These are phyloP conservation scores for Diaporthe batatas DNA, from an alignment of 2,329 filamentous ascomycete species.

Conservation along the genomic window DNA sequence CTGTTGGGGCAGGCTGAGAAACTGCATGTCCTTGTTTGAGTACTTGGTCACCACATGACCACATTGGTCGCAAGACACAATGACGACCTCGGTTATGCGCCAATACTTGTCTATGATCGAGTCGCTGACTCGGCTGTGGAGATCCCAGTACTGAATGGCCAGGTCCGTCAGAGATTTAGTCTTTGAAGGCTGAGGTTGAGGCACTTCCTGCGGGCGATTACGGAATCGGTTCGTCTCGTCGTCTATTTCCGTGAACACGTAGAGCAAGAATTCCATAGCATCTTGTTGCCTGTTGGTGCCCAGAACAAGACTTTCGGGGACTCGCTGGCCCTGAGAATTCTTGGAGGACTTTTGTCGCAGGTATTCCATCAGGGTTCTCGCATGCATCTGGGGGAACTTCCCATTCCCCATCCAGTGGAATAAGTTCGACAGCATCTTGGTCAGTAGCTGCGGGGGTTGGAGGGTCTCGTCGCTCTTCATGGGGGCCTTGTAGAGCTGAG, in stretches of 20 bases:
- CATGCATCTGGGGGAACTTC: slow-evolving; percentile 64
- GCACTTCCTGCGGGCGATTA: slow-evolving; percentile 52
- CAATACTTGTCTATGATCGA: slow-evolving; percentile 87
- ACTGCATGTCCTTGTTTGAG: slow-evolving; percentile 67
- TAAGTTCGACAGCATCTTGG: slow-evolving; percentile 70
- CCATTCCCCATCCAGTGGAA: slow-evolving; percentile 69
- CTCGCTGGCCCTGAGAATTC: slow-evolving; percentile 45
- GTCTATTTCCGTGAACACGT: slow-evolving; percentile 83
- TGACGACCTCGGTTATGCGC: slow-evolving; percentile 80
- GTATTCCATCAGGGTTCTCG: slow-evolving; percentile 72
- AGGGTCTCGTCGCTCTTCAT: slow-evolving; percentile 70
- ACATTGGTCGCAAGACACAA: slow-evolving; percentile 75
- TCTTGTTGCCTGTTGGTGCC: slow-evolving; percentile 87
- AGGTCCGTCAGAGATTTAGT: slow-evolving; percentile 60
- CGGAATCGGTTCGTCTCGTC: slow-evolving; percentile 81
- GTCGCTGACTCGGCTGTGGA: slow-evolving; percentile 76
- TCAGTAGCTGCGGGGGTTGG: slow-evolving; percentile 69
- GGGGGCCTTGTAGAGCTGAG: slow-evolving; percentile 75
- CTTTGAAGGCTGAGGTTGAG: slow-evolving; percentile 42
- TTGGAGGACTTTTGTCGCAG: slow-evolving; percentile 68
- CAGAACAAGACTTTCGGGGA: slow-evolving; percentile 62
- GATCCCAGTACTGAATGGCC: slow-evolving; percentile 80
- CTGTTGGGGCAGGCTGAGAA: slow-evolving; percentile 56
- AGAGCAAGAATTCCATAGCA: slow-evolving; percentile 89
- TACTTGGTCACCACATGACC: slow-evolving; percentile 63